A percentile compares a stretch with the other conserved stretches of the same genome.
Conservation (phyloP, 225 moss, liverwort and hornwort genomes). For the Ulota crispa region DNA sequence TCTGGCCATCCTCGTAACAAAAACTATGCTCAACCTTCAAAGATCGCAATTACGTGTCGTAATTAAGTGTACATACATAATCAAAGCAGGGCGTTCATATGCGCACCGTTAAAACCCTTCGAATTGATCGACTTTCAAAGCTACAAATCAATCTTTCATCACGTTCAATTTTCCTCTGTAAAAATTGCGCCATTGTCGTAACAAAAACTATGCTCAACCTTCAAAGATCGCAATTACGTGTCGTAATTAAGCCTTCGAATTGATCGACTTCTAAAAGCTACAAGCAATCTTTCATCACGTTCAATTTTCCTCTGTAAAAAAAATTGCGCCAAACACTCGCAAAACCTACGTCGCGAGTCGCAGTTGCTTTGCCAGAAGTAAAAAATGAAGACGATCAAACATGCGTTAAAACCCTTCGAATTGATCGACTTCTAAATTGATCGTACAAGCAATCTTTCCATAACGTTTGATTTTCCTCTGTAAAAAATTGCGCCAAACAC, state of each 20-base stretch:
- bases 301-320: too few species aligned
- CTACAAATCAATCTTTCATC: neutral
- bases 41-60: neutral
- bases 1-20: neutral
- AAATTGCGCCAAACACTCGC: neutral
- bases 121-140: neutral
- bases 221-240: too few species aligned
- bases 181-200: too few species aligned
- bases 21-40: neutral
- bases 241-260: too few species aligned
- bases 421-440: neutral
- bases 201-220: too few species aligned
- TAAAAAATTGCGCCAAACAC: neutral
- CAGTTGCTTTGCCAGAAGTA: neutral
- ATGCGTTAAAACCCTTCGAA: neutral
- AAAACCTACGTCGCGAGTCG: neutral
- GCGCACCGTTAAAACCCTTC: neutral
- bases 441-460: neutral
- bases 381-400: neutral
- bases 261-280: neutral
- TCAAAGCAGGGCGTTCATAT: neutral
- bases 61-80: neutral
- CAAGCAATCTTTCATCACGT: too few species aligned
- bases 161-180: neutral
- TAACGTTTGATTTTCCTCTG: neutral